These are phyloP conservation scores for Rhododendron vialii DNA, from an alignment of 148 eudicot genomes.

Conservation along the genomic window DNA sequence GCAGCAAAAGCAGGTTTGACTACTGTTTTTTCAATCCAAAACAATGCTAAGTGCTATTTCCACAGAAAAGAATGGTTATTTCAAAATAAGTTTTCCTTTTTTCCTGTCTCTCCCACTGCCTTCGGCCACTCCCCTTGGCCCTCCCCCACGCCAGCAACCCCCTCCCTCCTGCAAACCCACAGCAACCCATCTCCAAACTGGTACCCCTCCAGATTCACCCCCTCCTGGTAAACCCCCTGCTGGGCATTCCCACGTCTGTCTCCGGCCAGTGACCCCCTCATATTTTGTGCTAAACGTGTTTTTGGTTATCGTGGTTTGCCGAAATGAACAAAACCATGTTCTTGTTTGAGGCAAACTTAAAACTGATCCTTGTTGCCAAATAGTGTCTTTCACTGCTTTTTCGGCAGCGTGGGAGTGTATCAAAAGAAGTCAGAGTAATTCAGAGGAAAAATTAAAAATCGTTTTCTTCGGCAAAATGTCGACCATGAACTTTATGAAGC, in stretches of 20 bases:
- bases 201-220: not conserved
- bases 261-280: not conserved
- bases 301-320: not conserved
- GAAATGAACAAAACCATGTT: not conserved
- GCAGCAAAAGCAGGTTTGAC: not conserved
- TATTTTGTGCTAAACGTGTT: not conserved
- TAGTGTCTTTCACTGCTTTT: not conserved
- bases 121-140: not conserved
- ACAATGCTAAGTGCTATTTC: not conserved
- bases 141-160: not conserved
- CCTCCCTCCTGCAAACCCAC: not conserved
- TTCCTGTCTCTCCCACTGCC: not conserved
- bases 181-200: not conserved
- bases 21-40: not conserved
- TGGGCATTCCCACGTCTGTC: not conserved
- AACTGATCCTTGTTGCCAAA: not conserved
- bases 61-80: not conserved
- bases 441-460: not conserved
- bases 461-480: not conserved
- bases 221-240: not conserved
- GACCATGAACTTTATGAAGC: not conserved
- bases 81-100: not conserved
- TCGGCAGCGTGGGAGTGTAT: not conserved
- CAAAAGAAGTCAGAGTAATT: not conserved
- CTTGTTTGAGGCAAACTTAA: not conserved